A percentile compares a stretch with the other conserved stretches of the same genome.
phyloP scores from a whole-genome alignment of 306 rosid species.

The Begonia fuchsioides region DNA sequence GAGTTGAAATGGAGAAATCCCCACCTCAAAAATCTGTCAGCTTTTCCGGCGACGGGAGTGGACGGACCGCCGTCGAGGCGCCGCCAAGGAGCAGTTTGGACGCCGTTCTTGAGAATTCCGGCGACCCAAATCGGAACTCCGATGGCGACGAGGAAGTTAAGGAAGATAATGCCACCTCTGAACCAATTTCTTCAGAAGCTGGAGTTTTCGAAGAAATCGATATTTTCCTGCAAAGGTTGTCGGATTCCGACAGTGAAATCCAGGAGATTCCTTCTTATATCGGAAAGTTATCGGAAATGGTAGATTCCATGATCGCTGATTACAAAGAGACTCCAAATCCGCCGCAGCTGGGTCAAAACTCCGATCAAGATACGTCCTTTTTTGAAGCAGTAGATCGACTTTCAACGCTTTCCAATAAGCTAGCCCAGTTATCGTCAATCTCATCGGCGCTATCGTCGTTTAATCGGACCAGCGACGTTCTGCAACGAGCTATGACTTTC shows the following conservation, averaged over 20 bases:
- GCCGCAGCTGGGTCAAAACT: conserved; percentile 20
- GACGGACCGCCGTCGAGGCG: not conserved
- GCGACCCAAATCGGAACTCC: not conserved
- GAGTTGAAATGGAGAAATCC: conserved; percentile 13
- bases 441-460: conserved; percentile 12
- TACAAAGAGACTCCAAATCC: conserved; percentile 14
- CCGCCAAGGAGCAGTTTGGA: conserved; percentile 3
- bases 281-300: conserved; percentile 25
- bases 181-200: not conserved
- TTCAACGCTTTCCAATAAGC: conserved; percentile 19
- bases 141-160: conserved; percentile 1
- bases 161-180: not conserved
- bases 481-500: conserved; percentile 37
- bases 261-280: conserved; percentile 24
- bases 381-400: conserved; percentile 29
- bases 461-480: conserved; percentile 32
- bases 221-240: conserved; percentile 13
- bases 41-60: conserved; percentile 4
- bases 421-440: conserved; percentile 6
- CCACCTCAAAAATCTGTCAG: conserved; percentile 13
- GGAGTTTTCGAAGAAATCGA: conserved; percentile 36
- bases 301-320: conserved; percentile 26
- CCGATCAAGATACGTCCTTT: conserved; percentile 26
- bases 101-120: conserved; percentile 3
- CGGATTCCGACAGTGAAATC: not conserved